phyloP scores from a whole-genome alignment of 805 yeast genomes.

The Hermanozyma aechmeae region DNA sequence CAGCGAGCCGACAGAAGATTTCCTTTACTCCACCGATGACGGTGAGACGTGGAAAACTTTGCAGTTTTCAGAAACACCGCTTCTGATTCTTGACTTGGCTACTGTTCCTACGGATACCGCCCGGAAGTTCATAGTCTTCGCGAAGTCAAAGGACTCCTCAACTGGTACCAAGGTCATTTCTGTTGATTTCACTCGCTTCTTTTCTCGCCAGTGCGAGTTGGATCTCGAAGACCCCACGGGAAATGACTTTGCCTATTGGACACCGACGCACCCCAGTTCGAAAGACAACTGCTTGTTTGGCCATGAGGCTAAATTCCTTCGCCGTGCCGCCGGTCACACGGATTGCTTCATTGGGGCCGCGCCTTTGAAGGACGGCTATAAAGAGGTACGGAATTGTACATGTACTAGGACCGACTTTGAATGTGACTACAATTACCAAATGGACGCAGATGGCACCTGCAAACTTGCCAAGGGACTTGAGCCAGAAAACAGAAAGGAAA shows the following conservation, averaged over 20 bases:
- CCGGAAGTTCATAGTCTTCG: constrained; percentile 59
- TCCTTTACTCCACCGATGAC: constrained; percentile 66
- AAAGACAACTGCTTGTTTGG: constrained; percentile 34
- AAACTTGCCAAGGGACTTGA: constrained; percentile 65
- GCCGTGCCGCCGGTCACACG: constrained; percentile 33
- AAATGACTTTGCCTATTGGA: constrained; percentile 36
- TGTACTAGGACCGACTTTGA: constrained; percentile 86
- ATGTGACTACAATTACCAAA: constrained; percentile 80
- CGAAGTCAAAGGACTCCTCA: constrained; percentile 28
- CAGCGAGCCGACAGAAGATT: constrained; percentile 44
- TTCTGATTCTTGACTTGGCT: constrained; percentile 60
- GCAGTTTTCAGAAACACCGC: constrained; percentile 48
- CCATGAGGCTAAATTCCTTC: constrained; percentile 31
- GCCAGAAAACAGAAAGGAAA: constrained; percentile 52
- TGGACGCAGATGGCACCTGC: constrained; percentile 76
- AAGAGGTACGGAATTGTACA: constrained; percentile 55
- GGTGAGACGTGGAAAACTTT: constrained; percentile 70
- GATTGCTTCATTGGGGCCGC: constrained; percentile 69
- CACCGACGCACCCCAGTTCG: constrained; percentile 27
- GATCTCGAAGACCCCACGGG: constrained; percentile 31
- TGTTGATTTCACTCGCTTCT: constrained; percentile 27
- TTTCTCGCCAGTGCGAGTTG: constrained; percentile 31
- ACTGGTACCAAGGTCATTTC: constrained; percentile 32
- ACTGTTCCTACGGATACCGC: constrained; percentile 93
- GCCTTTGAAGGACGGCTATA: constrained; percentile 46